A percentile compares a stretch with the other conserved stretches of the same genome.
Evolutionary conservation across 1,139 yeast species (phyloP).

Genomic region (Geotrichum klebahnii): DNA sequence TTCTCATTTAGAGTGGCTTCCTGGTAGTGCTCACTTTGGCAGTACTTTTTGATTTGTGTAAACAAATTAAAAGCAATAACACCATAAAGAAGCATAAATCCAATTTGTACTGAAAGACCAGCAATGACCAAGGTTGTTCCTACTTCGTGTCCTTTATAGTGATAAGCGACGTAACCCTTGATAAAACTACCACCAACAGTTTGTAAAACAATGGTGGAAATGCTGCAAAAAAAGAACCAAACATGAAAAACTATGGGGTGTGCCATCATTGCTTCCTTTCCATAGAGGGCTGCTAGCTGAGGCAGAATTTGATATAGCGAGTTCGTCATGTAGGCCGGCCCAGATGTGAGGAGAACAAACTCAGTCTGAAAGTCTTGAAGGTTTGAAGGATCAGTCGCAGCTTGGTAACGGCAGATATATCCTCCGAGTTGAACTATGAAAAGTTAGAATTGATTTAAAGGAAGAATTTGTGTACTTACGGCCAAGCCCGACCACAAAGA

Average conservation of each 20-base stretch:
- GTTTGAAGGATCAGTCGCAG: conserved; percentile 41
- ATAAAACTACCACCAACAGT: conserved; percentile 77
- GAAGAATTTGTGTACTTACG: conserved; percentile 19
- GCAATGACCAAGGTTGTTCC: conserved; percentile 79
- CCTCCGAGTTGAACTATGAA: conserved; percentile 58
- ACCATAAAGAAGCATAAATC: conserved; percentile 63
- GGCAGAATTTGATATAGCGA: conserved; percentile 77
- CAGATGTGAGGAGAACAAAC: conserved; percentile 65
- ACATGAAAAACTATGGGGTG: conserved; percentile 72
- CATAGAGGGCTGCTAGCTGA: conserved; percentile 65
- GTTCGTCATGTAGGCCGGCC: conserved; percentile 86
- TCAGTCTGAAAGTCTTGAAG: conserved; percentile 56
- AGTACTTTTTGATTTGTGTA: background rate
- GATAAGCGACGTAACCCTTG: background rate
- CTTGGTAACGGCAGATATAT: conserved; percentile 58
- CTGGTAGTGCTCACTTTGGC: background rate
- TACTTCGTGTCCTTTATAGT: background rate
- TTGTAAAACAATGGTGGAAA: conserved; percentile 67
- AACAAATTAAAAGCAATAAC: conserved; percentile 50
- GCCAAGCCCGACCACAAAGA: conserved; percentile 57
- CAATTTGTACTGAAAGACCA: conserved; percentile 75
- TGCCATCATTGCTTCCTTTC: conserved; percentile 55
- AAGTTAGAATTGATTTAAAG: background rate
- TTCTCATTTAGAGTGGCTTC: background rate
- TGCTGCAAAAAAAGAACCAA: conserved; percentile 61